These are phyloP conservation scores for Phanerodontia chrysosporium DNA, from an alignment of 768 basidiomycete species.

Conservation along the genomic window DNA sequence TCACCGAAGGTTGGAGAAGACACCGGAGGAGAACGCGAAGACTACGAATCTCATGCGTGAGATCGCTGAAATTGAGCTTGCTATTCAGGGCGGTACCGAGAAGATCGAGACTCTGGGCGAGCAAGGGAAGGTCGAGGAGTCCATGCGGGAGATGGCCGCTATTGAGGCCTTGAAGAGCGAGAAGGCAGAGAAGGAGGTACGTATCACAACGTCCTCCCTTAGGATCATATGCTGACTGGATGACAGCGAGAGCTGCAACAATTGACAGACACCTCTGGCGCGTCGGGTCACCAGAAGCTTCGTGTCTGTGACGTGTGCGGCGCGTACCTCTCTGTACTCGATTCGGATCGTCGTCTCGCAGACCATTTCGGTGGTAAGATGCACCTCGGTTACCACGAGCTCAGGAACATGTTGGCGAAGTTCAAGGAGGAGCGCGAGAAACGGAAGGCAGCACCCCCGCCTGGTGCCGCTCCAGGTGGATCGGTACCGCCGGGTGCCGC, in stretches of 20 bases:
- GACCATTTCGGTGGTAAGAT: slow-evolving; percentile 99
- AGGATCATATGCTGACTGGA: neutral
- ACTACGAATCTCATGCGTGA: slow-evolving; percentile 99
- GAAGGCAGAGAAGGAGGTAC: slow-evolving; percentile 91
- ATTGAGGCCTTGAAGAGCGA: slow-evolving; percentile 97
- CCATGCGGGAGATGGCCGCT: slow-evolving; percentile 95
- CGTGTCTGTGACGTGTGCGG: slow-evolving; percentile 99
- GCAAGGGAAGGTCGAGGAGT: slow-evolving; percentile 98
- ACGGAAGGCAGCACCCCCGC: slow-evolving; percentile 41
- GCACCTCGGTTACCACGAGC: slow-evolving; percentile 98
- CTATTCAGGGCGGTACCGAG: slow-evolving; percentile 97
- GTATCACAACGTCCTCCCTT: slow-evolving; percentile 16
- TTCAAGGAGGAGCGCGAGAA: slow-evolving; percentile 91
- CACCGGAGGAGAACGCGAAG: slow-evolving; percentile 98
- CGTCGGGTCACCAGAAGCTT: slow-evolving; percentile 99
- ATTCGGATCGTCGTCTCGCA: slow-evolving; percentile 96
- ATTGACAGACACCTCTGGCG: slow-evolving; percentile 95
- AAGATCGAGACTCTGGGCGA: slow-evolving; percentile 97
- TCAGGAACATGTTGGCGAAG: slow-evolving; percentile 88
- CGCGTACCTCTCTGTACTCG: slow-evolving; percentile 96
- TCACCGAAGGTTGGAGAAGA: slow-evolving; percentile 95
- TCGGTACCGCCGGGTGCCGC: slow-evolving; percentile 33
- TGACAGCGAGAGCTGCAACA: slow-evolving; percentile 86
- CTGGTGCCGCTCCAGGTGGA: slow-evolving; percentile 26
- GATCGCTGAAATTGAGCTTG: slow-evolving; percentile 98